Percentiles rank a stretch among this genome's conserved stretches.
These are phyloP conservation scores for Golubevia sp. DNA, from an alignment of 1,284 basidiomycete genomes.

Conservation along the genomic window DNA sequence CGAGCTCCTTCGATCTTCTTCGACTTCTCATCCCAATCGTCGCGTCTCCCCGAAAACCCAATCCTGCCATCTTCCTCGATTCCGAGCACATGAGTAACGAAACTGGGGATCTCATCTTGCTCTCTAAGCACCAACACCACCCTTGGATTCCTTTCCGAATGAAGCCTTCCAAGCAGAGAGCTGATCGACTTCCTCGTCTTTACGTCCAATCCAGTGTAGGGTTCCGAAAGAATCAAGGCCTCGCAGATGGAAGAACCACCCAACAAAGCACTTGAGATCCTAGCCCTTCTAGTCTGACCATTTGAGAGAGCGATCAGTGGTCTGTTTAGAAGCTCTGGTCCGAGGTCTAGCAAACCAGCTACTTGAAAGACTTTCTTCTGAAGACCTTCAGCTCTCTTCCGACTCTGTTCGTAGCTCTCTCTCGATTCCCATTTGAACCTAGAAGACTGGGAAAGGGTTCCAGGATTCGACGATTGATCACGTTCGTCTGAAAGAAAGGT, in stretches of 20 bases:
- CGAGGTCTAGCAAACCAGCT: conserved; percentile 35
- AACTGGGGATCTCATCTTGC: conserved; percentile 80
- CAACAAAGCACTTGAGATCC: conserved; percentile 80
- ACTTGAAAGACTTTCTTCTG: conserved; percentile 20
- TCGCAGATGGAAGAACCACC: too few species aligned
- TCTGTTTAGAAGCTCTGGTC: conserved; percentile 29
- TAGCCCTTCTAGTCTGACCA: conserved; percentile 85
- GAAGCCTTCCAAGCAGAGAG: conserved; percentile 67
- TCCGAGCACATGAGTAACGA: conserved; percentile 77
- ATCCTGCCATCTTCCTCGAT: conserved; percentile 67
- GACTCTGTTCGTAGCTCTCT: neutral
- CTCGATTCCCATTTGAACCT: neutral
- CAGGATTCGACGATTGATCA: neutral
- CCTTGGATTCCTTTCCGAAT: conserved; percentile 64
- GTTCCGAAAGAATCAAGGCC: conserved; percentile 64
- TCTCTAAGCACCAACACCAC: conserved; percentile 79
- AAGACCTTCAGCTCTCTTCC: conserved; percentile 13
- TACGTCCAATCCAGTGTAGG: conserved; percentile 33
- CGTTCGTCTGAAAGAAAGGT: neutral
- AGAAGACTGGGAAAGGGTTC: too few species aligned
- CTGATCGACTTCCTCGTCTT: conserved; percentile 19
- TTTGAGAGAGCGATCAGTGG: conserved; percentile 73
- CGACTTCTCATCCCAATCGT: conserved; percentile 62
- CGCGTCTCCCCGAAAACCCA: conserved; percentile 64
- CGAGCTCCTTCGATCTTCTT: conserved; percentile 9